A percentile compares a stretch with the other conserved stretches of the same genome.
These are phyloP conservation scores for Heimioporus sp. DNA, from an alignment of 768 basidiomycete genomes.

Conservation along the genomic window DNA sequence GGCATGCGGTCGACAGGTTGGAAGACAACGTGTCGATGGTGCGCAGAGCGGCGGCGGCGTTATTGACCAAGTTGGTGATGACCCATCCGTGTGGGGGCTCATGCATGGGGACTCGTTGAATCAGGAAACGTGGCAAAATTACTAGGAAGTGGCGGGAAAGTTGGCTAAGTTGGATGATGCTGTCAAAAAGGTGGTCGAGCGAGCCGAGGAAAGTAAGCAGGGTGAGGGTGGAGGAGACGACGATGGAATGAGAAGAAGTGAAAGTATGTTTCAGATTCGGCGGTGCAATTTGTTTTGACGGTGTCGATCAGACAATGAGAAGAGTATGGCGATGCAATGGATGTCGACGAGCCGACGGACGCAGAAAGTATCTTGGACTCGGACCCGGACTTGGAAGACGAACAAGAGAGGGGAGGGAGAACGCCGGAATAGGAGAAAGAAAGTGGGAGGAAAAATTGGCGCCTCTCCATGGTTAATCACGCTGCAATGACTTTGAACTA, in stretches of 20 bases:
- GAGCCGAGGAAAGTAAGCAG: conserved; percentile 37
- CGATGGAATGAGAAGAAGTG: conserved; percentile 31
- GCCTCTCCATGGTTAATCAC: conserved; percentile 72
- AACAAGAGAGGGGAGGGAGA: too few relatives aligned
- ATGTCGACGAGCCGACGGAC: conserved; percentile 48
- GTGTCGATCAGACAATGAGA: conserved; percentile 15
- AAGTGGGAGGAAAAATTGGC: conserved; percentile 48
- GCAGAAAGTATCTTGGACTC: conserved; percentile 37
- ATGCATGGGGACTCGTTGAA: conserved; percentile 83
- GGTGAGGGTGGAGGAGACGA: conserved; percentile 26
- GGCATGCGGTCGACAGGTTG: conserved; percentile 73
- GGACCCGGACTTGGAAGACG: conserved; percentile 41
- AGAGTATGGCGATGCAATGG: conserved; percentile 51
- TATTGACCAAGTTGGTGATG: conserved; percentile 69
- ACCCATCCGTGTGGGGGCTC: conserved; percentile 92
- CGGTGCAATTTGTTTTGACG: conserved; percentile 8
- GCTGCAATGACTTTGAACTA: conserved; percentile 69
- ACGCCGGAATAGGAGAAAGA: conserved; percentile 37
- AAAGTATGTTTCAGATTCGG: conserved; percentile 13
- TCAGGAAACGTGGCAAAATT: conserved; percentile 66
- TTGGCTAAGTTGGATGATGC: conserved; percentile 67
- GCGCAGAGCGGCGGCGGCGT: conserved; percentile 76
- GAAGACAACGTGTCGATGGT: conserved; percentile 90
- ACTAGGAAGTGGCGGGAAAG: conserved; percentile 61
- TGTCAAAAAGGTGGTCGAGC: conserved; percentile 61